Conservation (phyloP, 1,284 basidiomycete species). For the Malassezia brasiliensis region DNA sequence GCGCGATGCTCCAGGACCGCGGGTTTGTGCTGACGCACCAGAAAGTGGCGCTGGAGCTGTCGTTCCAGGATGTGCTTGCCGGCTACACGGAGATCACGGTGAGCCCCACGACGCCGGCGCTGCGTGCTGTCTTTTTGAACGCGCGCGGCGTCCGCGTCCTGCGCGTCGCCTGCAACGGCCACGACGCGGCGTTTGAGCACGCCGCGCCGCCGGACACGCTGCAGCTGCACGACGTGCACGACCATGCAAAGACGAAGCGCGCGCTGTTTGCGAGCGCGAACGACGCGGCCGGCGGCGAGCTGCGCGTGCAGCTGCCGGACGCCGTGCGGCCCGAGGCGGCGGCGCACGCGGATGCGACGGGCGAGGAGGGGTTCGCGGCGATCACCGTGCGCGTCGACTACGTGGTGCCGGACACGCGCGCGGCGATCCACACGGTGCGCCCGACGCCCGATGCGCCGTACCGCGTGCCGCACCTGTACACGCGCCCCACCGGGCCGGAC, state of each 20-base stretch:
- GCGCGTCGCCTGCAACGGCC: constrained; percentile 56
- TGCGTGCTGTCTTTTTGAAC: constrained; percentile 72
- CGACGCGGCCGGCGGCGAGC: constrained; percentile 83
- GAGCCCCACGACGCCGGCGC: constrained; percentile 63
- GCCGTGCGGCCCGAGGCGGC: constrained; percentile 16
- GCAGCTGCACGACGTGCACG: constrained; percentile 69
- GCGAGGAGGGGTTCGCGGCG: constrained; percentile 59
- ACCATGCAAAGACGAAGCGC: constrained; percentile 86
- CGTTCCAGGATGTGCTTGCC: constrained; percentile 57
- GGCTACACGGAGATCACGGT: constrained; percentile 78
- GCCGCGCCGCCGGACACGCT: constrained; percentile 60
- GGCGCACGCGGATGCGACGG: constrained; percentile 22
- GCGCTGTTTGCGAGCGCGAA: constrained; percentile 78
- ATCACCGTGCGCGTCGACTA: constrained; percentile 69
- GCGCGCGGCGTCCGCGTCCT: constrained; percentile 73
- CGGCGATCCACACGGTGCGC: constrained; percentile 75
- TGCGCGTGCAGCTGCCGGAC: constrained; percentile 73
- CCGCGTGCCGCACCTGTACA: constrained; percentile 76
- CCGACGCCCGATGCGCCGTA: constrained; percentile 72
- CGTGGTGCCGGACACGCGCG: constrained; percentile 66
- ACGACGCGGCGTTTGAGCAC: constrained; percentile 61
- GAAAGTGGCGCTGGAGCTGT: constrained; percentile 78
- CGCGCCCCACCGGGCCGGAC: constrained; percentile 76
- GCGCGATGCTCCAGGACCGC: constrained; percentile 18
- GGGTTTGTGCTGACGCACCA: constrained; percentile 57